Evolutionary conservation across 75 land plant genomes (phyloP).

Genomic region (Chamaecyparis obtusa): DNA sequence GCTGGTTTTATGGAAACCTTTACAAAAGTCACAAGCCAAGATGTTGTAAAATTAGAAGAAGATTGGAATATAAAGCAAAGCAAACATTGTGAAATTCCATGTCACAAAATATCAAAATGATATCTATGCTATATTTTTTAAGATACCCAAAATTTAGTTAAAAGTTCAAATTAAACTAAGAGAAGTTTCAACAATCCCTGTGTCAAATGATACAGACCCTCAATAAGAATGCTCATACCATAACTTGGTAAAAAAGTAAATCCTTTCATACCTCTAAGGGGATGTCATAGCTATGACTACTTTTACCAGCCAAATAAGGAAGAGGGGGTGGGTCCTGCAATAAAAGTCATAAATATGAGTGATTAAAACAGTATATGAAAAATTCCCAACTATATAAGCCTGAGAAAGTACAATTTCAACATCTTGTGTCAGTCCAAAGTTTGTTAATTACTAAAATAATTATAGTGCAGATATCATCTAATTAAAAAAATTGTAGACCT

Average conservation of each 20-base stretch:
- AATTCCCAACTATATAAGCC: not conserved
- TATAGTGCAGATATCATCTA: not conserved
- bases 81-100: not conserved
- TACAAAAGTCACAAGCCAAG: not conserved
- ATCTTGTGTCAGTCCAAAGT: not conserved
- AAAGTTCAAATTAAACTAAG: too few species aligned
- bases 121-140: not conserved
- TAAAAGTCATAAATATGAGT: not conserved
- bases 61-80: not conserved
- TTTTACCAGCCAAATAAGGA: slow-evolving; percentile 69
- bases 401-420: not conserved
- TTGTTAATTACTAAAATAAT: not conserved
- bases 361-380: not conserved
- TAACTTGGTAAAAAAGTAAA: not conserved
- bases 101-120: not conserved
- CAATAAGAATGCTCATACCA: not conserved
- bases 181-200: too few species aligned
- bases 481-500: not conserved
- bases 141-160: not conserved
- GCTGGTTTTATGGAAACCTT: slow-evolving; percentile 82
- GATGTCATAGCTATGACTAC: slow-evolving; percentile 70
- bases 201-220: not conserved
- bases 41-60: slow-evolving; percentile 3
- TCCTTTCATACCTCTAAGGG: slow-evolving; percentile 59
- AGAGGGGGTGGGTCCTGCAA: slow-evolving; percentile 83